A percentile compares a stretch with the other conserved stretches of the same genome.
phyloP scores from a whole-genome alignment of 441 rosid species.

The Syzygium syzygioides region DNA sequence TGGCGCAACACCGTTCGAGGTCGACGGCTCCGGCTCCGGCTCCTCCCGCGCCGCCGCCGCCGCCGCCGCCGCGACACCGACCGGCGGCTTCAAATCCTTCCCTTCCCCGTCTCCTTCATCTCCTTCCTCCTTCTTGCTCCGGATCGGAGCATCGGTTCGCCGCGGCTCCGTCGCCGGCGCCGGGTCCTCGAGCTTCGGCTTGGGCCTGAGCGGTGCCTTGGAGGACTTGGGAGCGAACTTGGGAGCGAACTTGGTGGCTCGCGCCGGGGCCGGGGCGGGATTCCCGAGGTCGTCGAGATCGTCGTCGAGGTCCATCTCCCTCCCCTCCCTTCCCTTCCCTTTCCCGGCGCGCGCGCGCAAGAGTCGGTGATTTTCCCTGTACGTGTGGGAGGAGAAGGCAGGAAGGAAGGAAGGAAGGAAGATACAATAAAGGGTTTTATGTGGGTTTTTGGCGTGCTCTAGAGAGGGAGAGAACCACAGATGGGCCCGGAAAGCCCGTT shows the following conservation, averaged over 20 bases:
- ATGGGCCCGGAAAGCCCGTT: neutral
- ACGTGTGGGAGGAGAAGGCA: neutral
- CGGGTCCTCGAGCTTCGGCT: slow-evolving; percentile 13
- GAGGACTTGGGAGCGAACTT: slow-evolving; percentile 20
- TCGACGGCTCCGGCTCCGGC: slow-evolving; percentile 26
- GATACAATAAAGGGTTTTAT: neutral
- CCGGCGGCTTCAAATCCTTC: slow-evolving; percentile 21
- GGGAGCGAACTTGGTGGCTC: slow-evolving; percentile 52
- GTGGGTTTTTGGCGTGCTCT: neutral
- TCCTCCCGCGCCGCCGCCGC: slow-evolving; percentile 28
- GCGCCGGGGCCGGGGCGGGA: slow-evolving; percentile 31
- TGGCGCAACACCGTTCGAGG: slow-evolving; percentile 30
- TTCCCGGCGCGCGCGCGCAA: neutral
- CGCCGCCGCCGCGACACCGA: neutral
- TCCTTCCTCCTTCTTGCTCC: slow-evolving; percentile 16
- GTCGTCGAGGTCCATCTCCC: slow-evolving; percentile 65
- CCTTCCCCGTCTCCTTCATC: neutral
- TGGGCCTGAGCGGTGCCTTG: slow-evolving; percentile 21
- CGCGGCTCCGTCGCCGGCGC: slow-evolving; percentile 14
- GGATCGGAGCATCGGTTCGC: neutral
- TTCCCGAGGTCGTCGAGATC: slow-evolving; percentile 37
- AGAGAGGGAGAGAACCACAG: no score
- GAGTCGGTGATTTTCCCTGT: neutral
- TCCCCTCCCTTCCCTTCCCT: neutral
- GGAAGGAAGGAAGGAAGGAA: no score